Evolutionary conservation across 495 filamentous ascomycete genomes (phyloP).

Genomic region (Penicillium atrosanguineum): DNA sequence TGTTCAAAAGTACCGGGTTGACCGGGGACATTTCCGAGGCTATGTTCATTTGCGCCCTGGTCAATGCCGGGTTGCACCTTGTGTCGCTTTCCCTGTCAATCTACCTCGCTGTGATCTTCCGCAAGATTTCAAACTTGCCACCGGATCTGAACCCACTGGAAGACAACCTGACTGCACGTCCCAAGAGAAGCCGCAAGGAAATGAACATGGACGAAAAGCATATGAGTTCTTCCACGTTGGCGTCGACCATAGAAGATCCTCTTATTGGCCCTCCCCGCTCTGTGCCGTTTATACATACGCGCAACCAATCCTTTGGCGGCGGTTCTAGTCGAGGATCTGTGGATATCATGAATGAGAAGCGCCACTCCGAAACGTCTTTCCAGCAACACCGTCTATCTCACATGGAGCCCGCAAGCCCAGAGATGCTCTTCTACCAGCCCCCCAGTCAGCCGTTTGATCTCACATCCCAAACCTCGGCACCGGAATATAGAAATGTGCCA

Average conservation of each 20-base stretch:
- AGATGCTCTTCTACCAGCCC: constrained; percentile 28
- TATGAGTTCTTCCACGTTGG: constrained; percentile 51
- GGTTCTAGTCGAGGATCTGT: constrained; percentile 30
- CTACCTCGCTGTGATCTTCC: constrained; percentile 73
- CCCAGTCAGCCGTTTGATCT: constrained; percentile 27
- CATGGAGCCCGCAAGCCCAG: constrained; percentile 40
- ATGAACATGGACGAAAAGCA: constrained; percentile 61
- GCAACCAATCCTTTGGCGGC: constrained; percentile 53
- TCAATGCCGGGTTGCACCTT: constrained; percentile 63
- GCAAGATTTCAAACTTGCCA: constrained; percentile 72
- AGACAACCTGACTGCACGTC: constrained; percentile 75
- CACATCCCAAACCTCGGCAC: constrained; percentile 23
- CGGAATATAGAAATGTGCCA: constrained; percentile 26
- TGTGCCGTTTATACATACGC: constrained; percentile 75
- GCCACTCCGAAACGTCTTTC: constrained; percentile 20
- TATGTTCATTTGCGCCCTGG: constrained; percentile 61
- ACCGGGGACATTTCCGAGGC: constrained; percentile 55
- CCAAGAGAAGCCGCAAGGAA: constrained; percentile 68
- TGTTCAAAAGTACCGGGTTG: constrained; percentile 50
- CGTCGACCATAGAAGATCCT: constrained; percentile 58
- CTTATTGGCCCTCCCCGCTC: constrained; percentile 56
- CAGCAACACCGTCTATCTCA: constrained; percentile 23
- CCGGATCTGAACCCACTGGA: constrained; percentile 93
- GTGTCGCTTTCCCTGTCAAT: constrained; percentile 66
- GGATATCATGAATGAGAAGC: constrained; percentile 18